These are phyloP conservation scores for Lentinula boryana DNA, from an alignment of 768 basidiomycete species.

Conservation along the genomic window DNA sequence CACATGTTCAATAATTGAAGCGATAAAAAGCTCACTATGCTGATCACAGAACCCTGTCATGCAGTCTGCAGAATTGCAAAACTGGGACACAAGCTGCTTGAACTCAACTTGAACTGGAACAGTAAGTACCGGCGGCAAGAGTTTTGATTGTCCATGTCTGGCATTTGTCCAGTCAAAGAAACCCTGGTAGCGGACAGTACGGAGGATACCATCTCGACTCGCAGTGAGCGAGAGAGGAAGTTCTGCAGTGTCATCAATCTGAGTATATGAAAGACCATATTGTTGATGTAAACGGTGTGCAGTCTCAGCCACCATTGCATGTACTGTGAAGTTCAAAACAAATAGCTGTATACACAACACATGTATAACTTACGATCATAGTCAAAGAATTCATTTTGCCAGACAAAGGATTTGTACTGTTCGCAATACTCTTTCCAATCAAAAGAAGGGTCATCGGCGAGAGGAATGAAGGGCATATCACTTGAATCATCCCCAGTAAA, in stretches of 20 bases:
- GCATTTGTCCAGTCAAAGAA: background rate
- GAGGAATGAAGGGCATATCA: constrained; percentile 55
- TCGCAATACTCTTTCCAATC: constrained; percentile 28
- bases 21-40: background rate
- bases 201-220: background rate
- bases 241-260: constrained; percentile 43
- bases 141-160: background rate
- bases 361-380: constrained; percentile 31
- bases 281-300: constrained; percentile 33
- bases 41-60: constrained; percentile 2
- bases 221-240: constrained; percentile 32
- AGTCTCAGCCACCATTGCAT: constrained; percentile 45
- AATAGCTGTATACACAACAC: background rate
- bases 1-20: background rate
- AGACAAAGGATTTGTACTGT: constrained; percentile 41
- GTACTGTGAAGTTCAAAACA: constrained; percentile 24
- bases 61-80: constrained; percentile 4
- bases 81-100: background rate
- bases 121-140: background rate
- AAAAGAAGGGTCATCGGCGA: constrained; percentile 55
- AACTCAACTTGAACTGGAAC: background rate
- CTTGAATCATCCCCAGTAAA: constrained; percentile 53
- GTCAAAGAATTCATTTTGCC: constrained; percentile 35
- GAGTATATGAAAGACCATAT: constrained; percentile 29
- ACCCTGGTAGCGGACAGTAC: constrained; percentile 23